Base-by-base conservation (phyloP, 495 filamentous ascomycete species). In the Bombardia bombarda region DNA sequence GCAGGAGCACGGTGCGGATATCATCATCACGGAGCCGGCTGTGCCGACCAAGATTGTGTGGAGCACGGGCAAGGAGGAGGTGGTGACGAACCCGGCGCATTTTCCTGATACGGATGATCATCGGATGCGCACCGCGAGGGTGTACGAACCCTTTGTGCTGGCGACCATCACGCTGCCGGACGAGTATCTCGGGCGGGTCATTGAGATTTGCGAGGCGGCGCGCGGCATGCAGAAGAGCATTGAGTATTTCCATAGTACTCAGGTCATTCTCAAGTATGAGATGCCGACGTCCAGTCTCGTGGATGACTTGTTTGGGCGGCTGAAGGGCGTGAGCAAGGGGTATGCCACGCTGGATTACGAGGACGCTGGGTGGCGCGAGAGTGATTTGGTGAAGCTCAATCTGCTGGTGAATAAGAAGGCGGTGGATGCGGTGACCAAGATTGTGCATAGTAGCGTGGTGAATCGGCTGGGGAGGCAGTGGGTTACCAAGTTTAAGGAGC, bases 401-500 rank as follows among this genome's bases (percentile, higher is more conserved):
- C 67, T 98, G 7, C 72, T 96, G 6, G 92, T 98, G 48, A 98
- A 97, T 66, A 90, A 89, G 61, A 24, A 75, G 31, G 82, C 93
- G 1, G 92, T 98, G 6, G 93, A 98, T 63, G 92, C 92, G 6
- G 85, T 98, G n/a, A 77, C 89, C 14, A 79, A 90, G 34, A 79
- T 98, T 3, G 78, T 98, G 30, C 92, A 98, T 52, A 57, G 66
- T 40, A 85, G 80, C 30, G 87, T 95, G 65, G 80, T 79, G 0
- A 77, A 84, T 8, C 71, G 84, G 19, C 65, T 92, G 10, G 92
- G 88, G 17, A 72, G 82, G 44, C 68, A 79, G 47, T 98, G 92
- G 92, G 92, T 97, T 9, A 80, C 75, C 16, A 97, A 95, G 64
- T 97, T 98, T 70, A 97, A 95, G 60, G 80, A 95, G 64, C 90